Percentiles rank a stretch among this genome's conserved stretches.
phyloP scores from a whole-genome alignment of 2,329 filamentous ascomycete genomes.

The Sarocladium strictum region DNA sequence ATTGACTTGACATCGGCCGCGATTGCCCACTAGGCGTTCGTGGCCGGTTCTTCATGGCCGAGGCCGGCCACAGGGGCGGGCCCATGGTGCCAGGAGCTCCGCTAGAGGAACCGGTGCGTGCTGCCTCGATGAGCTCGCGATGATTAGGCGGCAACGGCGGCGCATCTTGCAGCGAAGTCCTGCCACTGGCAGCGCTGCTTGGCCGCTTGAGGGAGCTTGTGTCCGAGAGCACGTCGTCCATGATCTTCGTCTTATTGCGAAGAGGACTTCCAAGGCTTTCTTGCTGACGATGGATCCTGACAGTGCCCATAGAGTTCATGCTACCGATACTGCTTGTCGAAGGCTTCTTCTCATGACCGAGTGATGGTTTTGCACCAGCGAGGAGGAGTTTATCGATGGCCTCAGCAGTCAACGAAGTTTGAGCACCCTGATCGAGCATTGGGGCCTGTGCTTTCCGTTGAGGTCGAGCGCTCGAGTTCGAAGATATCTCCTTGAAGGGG shows the following conservation, averaged over 20 bases:
- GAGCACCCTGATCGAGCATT: slow-evolving; percentile 66
- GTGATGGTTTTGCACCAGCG: slow-evolving; percentile 23
- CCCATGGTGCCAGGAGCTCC: slow-evolving; percentile 57
- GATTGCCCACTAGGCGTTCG: slow-evolving; percentile 51
- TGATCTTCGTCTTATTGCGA: slow-evolving; percentile 30
- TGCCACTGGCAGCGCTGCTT: slow-evolving; percentile 66
- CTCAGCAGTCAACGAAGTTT: slow-evolving; percentile 77
- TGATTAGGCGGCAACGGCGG: slow-evolving; percentile 81
- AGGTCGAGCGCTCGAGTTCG: slow-evolving; percentile 42
- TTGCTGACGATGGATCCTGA: slow-evolving; percentile 40
- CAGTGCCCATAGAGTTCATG: slow-evolving; percentile 31
- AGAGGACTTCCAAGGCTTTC: slow-evolving; percentile 43
- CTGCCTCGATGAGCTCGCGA: slow-evolving; percentile 77
- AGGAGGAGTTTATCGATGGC: slow-evolving; percentile 73
- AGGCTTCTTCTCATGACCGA: slow-evolving; percentile 28
- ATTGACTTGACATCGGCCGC: slow-evolving; percentile 37
- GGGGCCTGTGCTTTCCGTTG: slow-evolving; percentile 32
- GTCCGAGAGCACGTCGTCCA: slow-evolving; percentile 34
- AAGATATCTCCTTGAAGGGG: slow-evolving; percentile 58
- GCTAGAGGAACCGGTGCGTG: slow-evolving; percentile 52
- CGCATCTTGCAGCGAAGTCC: slow-evolving; percentile 32
- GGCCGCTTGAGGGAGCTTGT: slow-evolving; percentile 47
- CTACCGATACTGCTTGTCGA: slow-evolving; percentile 29
- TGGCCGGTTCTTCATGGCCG: slow-evolving; percentile 54
- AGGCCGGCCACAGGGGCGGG: slow-evolving; percentile 77